A percentile compares a stretch with the other conserved stretches of the same genome.
Conservation (phyloP, 2,329 filamentous ascomycete species). For the Scortechinia acanthostroma region DNA sequence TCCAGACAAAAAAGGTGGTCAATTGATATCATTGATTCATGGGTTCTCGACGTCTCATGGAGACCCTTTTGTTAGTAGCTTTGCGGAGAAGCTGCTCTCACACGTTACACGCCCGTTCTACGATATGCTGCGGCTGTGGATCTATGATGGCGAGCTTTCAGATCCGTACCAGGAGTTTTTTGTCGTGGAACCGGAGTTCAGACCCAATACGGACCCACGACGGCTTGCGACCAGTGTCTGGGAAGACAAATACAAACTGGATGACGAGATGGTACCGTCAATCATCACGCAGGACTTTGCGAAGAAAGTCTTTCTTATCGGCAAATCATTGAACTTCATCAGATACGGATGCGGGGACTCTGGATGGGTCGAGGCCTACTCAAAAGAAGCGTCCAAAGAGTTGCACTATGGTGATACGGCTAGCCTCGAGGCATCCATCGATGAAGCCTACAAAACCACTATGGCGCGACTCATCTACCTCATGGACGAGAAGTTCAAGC, state of each 20-base stretch:
- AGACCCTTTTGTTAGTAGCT: slow-evolving; percentile 86
- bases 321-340: slow-evolving; percentile 97
- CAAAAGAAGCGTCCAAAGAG: slow-evolving; percentile 85
- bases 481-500: slow-evolving; percentile 89
- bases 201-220: slow-evolving; percentile 8
- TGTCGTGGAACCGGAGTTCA: slow-evolving; percentile 65
- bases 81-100: slow-evolving; percentile 79
- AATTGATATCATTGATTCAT: slow-evolving; percentile 89
- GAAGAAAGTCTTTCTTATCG: slow-evolving; percentile 92
- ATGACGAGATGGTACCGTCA: slow-evolving; percentile 78
- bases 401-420: slow-evolving; percentile 88
- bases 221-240: slow-evolving; percentile 62
- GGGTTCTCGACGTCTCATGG: slow-evolving; percentile 88
- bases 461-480: slow-evolving; percentile 91
- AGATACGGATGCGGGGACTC: slow-evolving; percentile 90
- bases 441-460: slow-evolving; percentile 93
- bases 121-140: slow-evolving; percentile 91
- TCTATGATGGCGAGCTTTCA: slow-evolving; percentile 95
- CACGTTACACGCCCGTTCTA: slow-evolving; percentile 94
- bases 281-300: slow-evolving; percentile 92
- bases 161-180: slow-evolving; percentile 96
- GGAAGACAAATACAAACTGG: slow-evolving; percentile 93
- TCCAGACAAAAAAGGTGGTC: slow-evolving; percentile 49
- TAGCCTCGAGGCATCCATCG: slow-evolving; percentile 84
- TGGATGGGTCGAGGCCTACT: slow-evolving; percentile 91